These are phyloP conservation scores for Xylaria telfairii DNA, from an alignment of 495 filamentous ascomycete genomes.

Conservation along the genomic window DNA sequence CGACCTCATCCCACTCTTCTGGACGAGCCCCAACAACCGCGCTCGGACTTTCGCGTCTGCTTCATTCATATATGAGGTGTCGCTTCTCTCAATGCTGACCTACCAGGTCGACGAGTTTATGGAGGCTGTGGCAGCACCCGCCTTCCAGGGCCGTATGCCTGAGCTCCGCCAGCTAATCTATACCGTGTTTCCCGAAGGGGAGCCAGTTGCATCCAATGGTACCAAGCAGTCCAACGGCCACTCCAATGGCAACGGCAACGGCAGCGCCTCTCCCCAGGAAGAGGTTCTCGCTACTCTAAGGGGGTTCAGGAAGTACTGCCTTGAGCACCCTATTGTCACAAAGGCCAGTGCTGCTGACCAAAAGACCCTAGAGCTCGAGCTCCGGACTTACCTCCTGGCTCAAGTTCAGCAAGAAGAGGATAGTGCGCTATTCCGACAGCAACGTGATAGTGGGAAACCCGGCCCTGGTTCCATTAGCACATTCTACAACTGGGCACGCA, in stretches of 20 bases:
- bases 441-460: slow-evolving; percentile 11
- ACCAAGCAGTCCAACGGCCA: slow-evolving; percentile 10
- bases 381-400: slow-evolving; percentile 35
- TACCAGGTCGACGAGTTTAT: slow-evolving; percentile 53
- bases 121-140: slow-evolving; percentile 35
- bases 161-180: slow-evolving; percentile 22
- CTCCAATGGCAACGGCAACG: slow-evolving; percentile 17
- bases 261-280: background rate
- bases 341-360: slow-evolving; percentile 5
- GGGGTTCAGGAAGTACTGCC: slow-evolving; percentile 25
- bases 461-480: background rate
- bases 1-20: slow-evolving; percentile 46
- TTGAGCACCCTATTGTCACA: slow-evolving; percentile 24
- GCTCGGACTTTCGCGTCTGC: slow-evolving; percentile 17
- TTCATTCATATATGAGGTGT: slow-evolving; percentile 46
- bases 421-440: slow-evolving; percentile 25
- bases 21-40: slow-evolving; percentile 39
- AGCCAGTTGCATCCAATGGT: background rate
- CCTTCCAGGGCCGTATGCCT: slow-evolving; percentile 13
- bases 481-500: slow-evolving; percentile 45
- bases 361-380: slow-evolving; percentile 26
- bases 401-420: slow-evolving; percentile 38
- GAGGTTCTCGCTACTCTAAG: slow-evolving; percentile 17
- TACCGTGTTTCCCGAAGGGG: background rate
- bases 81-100: slow-evolving; percentile 45